Evolutionary conservation across 257 asterid genomes (phyloP), one percentile per base, ranked within the genome.

Genomic region (Petrea volubilis): DNA sequence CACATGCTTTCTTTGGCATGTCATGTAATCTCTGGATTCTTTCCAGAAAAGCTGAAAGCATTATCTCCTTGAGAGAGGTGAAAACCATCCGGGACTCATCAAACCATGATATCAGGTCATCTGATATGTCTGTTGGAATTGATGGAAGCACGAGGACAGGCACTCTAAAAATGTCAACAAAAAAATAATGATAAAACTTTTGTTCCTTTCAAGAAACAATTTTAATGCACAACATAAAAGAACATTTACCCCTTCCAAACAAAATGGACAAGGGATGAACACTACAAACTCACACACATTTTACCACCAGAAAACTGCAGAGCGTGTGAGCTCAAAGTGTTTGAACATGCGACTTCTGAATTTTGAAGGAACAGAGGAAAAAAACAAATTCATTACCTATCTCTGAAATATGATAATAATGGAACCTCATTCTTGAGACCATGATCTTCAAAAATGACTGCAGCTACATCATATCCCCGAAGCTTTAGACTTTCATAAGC

Each of bases 381-480:
- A 6, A 64, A 12, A 70, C 13, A 79, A 69, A 8, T 9, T 29
- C 40, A 43, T 70, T 84, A 95, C 98, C 98, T 83, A 73, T 83
- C 75, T 21, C 83, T 80, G 56, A 95, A 85, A 76, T 95, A 95
- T 70, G 92, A 85, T 55, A 80, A 65, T 18, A 95, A 61, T 3
- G 97, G 92, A 69, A 83, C 82, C 88, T 95, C 96, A 77, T 92
- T 95, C 50, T 75, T 66, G 58, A 92, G 94, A 53, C 99, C 96
- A 55, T 88, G 95, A 64, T 95, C 97, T 83, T 92, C 97, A 74
- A 95, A 74, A 64, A 95, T 81, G 67, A 95, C 84, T 25, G 97
- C 98, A 76, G 86, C 91, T 75, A 92, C 85, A 71, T 95, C 98
- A 55, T 90, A 95, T 55, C 99, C 99, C 43, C 99, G 96, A 64